These are phyloP conservation scores for Eucalyptus marginata DNA, from an alignment of 345 rosid species.

Conservation along the genomic window DNA sequence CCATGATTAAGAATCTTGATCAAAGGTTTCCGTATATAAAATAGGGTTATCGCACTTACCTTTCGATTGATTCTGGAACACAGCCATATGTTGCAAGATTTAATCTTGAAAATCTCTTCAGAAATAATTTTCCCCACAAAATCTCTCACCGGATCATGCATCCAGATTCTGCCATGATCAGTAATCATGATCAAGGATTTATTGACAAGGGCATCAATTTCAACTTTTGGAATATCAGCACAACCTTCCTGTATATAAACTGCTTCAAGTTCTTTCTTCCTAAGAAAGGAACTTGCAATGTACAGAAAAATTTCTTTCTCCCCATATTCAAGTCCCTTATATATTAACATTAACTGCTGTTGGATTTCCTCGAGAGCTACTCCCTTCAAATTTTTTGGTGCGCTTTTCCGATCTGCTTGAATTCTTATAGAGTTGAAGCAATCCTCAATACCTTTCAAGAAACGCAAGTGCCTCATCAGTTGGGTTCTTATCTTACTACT, in stretches of 20 bases:
- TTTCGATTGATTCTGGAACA: no score
- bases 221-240: rapidly evolving
- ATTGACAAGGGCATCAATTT: no score
- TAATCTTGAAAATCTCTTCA: rapidly evolving
- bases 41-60: no score
- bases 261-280: rapidly evolving
- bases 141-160: rapidly evolving
- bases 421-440: no score
- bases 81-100: rapidly evolving
- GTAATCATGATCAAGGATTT: rapidly evolving
- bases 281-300: rapidly evolving
- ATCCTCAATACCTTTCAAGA: background rate
- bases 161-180: rapidly evolving
- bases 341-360: no score
- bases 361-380: rapidly evolving
- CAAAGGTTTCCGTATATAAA: no score
- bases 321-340: no score
- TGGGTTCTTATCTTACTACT: rapidly evolving
- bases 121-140: rapidly evolving
- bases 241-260: no score
- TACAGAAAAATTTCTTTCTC: rapidly evolving
- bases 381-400: rapidly evolving
- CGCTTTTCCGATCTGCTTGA: rapidly evolving
- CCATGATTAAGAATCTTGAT: no score
- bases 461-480: rapidly evolving